A percentile compares a stretch with the other conserved stretches of the same genome.
Evolutionary conservation across 139 green algal genomes (phyloP).

Genomic region (Zygnema cylindricum): DNA sequence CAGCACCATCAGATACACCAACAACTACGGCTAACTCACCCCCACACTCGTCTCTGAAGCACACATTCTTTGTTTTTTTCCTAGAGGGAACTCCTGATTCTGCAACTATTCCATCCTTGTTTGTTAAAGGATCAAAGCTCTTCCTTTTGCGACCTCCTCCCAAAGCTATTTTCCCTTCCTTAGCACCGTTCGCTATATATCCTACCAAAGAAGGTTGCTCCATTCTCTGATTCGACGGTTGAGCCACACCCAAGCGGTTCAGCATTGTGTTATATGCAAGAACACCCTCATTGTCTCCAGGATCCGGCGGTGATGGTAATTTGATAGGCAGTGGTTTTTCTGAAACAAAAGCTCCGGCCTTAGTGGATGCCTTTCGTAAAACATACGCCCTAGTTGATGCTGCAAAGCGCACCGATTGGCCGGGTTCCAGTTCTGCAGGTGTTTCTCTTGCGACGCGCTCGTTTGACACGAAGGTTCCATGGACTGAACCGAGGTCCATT

Average conservation of each 20-base stretch:
- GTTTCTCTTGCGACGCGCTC: constrained; percentile 51
- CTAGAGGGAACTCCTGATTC: background rate
- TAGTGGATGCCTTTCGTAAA: constrained; percentile 20
- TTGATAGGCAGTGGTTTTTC: constrained; percentile 23
- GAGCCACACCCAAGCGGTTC: constrained; percentile 43
- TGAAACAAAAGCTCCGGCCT: background rate
- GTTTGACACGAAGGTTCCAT: constrained; percentile 61
- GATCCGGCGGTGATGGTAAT: constrained; percentile 41
- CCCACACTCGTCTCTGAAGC: constrained; percentile 48
- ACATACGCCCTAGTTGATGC: constrained; percentile 58
- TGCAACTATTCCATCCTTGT: background rate
- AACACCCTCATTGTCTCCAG: constrained; percentile 39
- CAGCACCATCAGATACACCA: constrained; percentile 53
- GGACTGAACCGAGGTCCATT: constrained; percentile 57
- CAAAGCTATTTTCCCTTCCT: background rate
- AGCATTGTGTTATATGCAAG: constrained; percentile 57
- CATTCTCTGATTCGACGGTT: constrained; percentile 9
- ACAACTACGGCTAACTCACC: constrained; percentile 47
- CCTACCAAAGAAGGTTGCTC: background rate
- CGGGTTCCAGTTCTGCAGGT: constrained; percentile 47
- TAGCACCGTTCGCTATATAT: background rate
- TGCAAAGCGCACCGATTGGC: constrained; percentile 51
- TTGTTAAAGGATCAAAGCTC: background rate
- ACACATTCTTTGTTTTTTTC: constrained; percentile 32
- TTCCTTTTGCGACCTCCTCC: background rate